Percentiles rank a stretch among this genome's conserved stretches.
These are phyloP conservation scores for Microthyrium microscopicum DNA, from an alignment of 2,329 filamentous ascomycete genomes.

Conservation along the genomic window DNA sequence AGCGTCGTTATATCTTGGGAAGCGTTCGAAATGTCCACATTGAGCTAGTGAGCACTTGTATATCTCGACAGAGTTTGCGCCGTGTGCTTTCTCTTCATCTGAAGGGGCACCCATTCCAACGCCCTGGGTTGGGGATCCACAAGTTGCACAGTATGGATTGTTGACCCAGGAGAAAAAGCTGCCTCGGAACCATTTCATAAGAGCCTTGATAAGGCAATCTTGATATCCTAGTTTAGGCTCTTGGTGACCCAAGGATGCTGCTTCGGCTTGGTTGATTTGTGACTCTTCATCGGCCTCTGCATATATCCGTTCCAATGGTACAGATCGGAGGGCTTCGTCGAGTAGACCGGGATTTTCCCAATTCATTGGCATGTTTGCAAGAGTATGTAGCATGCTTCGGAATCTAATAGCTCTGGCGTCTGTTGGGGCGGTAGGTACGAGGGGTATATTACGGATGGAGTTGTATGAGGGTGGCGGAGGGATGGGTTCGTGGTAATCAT, in stretches of 20 bases:
- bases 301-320: conserved; percentile 84
- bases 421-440: conserved; percentile 56
- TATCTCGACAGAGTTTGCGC: conserved; percentile 73
- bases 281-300: conserved; percentile 85
- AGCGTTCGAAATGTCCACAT: conserved; percentile 71
- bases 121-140: conserved; percentile 65
- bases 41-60: conserved; percentile 67
- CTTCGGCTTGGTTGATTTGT: conserved; percentile 74
- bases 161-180: conserved; percentile 95
- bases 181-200: conserved; percentile 90
- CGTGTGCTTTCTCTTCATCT: conserved; percentile 76
- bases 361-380: conserved; percentile 77
- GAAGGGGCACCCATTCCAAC: conserved; percentile 72
- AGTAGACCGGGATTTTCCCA: conserved; percentile 93
- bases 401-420: conserved; percentile 32
- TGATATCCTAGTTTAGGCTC: conserved; percentile 92
- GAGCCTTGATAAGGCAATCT: conserved; percentile 81
- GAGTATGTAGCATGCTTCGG: conserved; percentile 59
- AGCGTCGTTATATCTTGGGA: conserved; percentile 87
- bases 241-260: conserved; percentile 66
- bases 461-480: conserved; percentile 38
- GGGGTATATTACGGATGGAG: conserved; percentile 46
- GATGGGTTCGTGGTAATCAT: conserved; percentile 17
- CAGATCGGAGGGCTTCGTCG: conserved; percentile 74
- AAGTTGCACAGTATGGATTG: conserved; percentile 73